Percentiles rank a stretch among this genome's conserved stretches.
Evolutionary conservation across 1,139 yeast species (phyloP).

Genomic region (Geotrichum bryndzae): DNA sequence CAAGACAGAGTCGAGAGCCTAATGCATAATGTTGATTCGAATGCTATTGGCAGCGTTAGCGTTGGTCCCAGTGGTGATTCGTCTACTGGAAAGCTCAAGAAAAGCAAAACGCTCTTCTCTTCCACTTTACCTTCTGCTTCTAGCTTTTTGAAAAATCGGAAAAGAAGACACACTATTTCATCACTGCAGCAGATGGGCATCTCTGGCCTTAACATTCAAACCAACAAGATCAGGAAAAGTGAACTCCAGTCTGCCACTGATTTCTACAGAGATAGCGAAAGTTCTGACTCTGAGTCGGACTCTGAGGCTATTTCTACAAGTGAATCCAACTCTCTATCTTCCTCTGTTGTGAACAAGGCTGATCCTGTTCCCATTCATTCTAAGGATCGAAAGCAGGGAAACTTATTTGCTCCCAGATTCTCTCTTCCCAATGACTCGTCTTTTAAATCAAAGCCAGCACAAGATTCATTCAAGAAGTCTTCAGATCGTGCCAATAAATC

Average conservation of each 20-base stretch:
- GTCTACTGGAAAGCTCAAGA: not conserved
- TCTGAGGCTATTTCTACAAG: constrained; percentile 16
- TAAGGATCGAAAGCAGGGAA: not conserved
- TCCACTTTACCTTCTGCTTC: constrained; percentile 2
- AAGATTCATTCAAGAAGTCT: not conserved
- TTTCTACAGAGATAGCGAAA: constrained; percentile 28
- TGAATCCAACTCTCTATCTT: constrained; percentile 8
- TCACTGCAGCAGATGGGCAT: constrained; percentile 61
- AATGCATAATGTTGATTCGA: constrained; percentile 8
- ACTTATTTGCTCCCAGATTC: not conserved
- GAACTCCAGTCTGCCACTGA: constrained; percentile 35
- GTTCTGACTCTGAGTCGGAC: constrained; percentile 20
- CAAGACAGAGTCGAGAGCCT: constrained; percentile 13
- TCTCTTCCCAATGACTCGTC: not conserved
- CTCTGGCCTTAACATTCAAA: constrained; percentile 60
- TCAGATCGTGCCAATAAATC: not conserved
- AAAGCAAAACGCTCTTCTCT: not conserved
- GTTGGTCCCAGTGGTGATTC: constrained; percentile 2
- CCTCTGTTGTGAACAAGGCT: not conserved
- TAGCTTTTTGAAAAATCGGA: constrained; percentile 17
- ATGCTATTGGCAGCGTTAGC: constrained; percentile 13
- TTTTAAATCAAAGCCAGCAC: not conserved
- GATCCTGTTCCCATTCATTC: not conserved
- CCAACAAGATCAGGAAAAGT: constrained; percentile 42
- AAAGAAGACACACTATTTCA: constrained; percentile 34